Evolutionary conservation across 768 basidiomycete genomes (phyloP).

Genomic region (Leccinum barrowsii): DNA sequence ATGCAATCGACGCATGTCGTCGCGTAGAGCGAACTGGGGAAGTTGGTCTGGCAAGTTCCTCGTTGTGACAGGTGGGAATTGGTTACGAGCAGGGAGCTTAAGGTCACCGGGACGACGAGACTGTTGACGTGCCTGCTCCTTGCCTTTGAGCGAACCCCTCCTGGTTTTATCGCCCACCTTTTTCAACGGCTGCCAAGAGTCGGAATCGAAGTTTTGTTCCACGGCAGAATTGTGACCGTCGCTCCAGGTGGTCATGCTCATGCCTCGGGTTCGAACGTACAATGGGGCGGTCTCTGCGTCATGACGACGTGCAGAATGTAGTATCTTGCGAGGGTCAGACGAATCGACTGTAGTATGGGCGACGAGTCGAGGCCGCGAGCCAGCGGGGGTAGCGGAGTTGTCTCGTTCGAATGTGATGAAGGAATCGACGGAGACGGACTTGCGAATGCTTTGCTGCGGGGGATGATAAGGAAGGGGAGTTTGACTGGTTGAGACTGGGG

Average conservation of each 20-base stretch:
- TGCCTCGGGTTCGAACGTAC: conserved; percentile 49
- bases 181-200: conserved; percentile 45
- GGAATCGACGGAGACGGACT: conserved; percentile 77
- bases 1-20: conserved; percentile 38
- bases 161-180: conserved; percentile 42
- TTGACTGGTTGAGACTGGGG: conserved; percentile 24
- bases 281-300: conserved; percentile 28
- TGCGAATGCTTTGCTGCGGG: conserved; percentile 46
- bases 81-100: conserved; percentile 56
- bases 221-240: conserved; percentile 39
- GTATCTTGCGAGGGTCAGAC: conserved; percentile 29
- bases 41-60: conserved; percentile 33
- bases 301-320: conserved; percentile 25
- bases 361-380: conserved; percentile 38
- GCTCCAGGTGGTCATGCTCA: conserved; percentile 49
- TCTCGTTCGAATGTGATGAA: conserved; percentile 50
- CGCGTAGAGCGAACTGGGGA: conserved; percentile 35
- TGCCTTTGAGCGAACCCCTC: conserved; percentile 46
- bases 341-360: conserved; percentile 35
- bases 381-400: conserved; percentile 25
- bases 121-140: conserved; percentile 37
- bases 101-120: conserved; percentile 55
- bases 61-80: conserved; percentile 33
- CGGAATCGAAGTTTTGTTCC: conserved; percentile 49
- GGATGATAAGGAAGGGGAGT: conserved; percentile 14